A percentile compares a stretch with the other conserved stretches of the same genome.
phyloP scores from a whole-genome alignment of 1,284 basidiomycete species.

The Tetrapyrgos nigripes region DNA sequence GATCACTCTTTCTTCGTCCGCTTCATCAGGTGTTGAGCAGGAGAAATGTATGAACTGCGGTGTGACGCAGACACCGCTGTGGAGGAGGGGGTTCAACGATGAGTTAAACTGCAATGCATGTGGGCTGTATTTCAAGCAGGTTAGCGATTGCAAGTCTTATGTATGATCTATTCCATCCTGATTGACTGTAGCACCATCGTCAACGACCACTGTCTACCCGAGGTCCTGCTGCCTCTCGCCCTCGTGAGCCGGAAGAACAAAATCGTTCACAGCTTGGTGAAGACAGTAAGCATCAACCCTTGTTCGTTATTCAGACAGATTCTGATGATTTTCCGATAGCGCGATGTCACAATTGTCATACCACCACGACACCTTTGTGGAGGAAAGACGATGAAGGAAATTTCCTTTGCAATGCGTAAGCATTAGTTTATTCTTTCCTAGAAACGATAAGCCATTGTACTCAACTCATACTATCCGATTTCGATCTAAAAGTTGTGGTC shows the following conservation, averaged over 20 bases:
- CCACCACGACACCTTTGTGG: conserved; percentile 14
- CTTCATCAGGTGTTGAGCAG: neutral
- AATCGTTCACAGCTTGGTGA: neutral
- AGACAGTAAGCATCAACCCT: neutral
- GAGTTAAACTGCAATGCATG: neutral
- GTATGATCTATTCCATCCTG: neutral
- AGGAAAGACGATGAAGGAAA: conserved; percentile 16
- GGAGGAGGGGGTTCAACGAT: neutral
- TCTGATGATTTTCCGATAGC: neutral
- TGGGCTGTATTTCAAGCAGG: neutral
- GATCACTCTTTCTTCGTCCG: neutral
- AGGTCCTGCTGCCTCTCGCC: neutral
- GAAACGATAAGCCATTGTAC: no score
- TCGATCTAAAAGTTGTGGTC: conserved; percentile 10
- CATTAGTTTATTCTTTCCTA: neutral
- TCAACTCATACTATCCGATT: no score
- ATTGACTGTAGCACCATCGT: neutral
- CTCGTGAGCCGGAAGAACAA: neutral
- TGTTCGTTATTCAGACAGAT: neutral
- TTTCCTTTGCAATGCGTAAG: conserved; percentile 16
- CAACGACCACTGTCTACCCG: neutral
- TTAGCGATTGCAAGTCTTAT: neutral
- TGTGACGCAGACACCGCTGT: neutral
- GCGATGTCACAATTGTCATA: conserved; percentile 8
- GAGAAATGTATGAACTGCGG: neutral